Evolutionary conservation across 2,329 filamentous ascomycete species (phyloP), one percentile per base, ranked within the genome.

Genomic region (Chaetomium globosum): DNA sequence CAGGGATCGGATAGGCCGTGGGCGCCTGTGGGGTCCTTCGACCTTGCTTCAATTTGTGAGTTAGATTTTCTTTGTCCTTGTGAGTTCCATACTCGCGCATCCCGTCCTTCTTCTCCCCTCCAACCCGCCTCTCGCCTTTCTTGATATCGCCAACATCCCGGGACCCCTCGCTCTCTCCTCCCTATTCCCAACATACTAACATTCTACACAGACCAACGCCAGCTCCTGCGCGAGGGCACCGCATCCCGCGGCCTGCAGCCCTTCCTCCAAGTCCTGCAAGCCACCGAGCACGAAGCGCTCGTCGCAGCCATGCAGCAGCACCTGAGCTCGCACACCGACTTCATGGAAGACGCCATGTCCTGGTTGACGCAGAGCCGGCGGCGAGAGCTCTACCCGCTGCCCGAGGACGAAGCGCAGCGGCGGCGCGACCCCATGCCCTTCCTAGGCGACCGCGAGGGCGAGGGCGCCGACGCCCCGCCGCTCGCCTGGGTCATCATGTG

Each of bases 401-500:
- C 48, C 3, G 28, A 31, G 23, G 51, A 61, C 52, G 39, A 19
- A 12, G 39, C 39, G 28, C 52, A 55, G 28, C 28, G 26, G 6
- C 28, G 51, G 5, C 31, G 51, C 12, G 59, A 61, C 4, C 43
- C 36, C n/a, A 28, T 61, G 3, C 36, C 51, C 4, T 61, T 48
- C n/a, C 12, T n/a, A 6, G 51, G 59, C 39, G 59, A 61, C 39
- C 26, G 1, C 4, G 59, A 61, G 26, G 26, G 26, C 26, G 26
- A 26, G 26, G 26, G 26, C 13, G 12, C 36, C 6, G 51, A 49
- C 13, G 51, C 16, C 12, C 59, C 59, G 36, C 59, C 51, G 28
- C 30, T 56, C 12, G 59, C 51, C 5, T 61, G 59, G 59, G 52
- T 61, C 36, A 56, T 49, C 1, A 10, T 33, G 5, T 55, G 51